Evolutionary conservation across 2,329 filamentous ascomycete species (phyloP).

Genomic region (Fusarium udum): DNA sequence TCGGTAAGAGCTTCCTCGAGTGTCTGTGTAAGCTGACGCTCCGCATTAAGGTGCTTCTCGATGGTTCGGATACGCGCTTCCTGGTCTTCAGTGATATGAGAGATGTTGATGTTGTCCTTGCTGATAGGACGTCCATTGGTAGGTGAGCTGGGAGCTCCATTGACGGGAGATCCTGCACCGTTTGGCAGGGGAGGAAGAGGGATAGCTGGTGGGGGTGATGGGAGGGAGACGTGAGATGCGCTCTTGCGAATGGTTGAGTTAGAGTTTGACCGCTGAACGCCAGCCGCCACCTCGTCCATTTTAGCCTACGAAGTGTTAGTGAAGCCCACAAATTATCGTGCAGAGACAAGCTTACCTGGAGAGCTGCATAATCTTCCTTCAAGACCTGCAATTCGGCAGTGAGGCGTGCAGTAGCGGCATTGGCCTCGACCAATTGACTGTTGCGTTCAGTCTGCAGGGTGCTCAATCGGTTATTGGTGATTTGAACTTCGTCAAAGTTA

Average conservation of each 20-base stretch:
- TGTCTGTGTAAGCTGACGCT: slow-evolving; percentile 95
- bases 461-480: slow-evolving; percentile 85
- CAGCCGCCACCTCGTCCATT: slow-evolving; percentile 62
- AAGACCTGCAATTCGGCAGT: slow-evolving; percentile 75
- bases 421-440: slow-evolving; percentile 81
- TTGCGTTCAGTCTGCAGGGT: slow-evolving; percentile 79
- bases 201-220: slow-evolving; percentile 93
- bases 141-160: slow-evolving; percentile 56
- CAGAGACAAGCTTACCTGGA: slow-evolving; percentile 72
- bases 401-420: slow-evolving; percentile 68
- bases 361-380: slow-evolving; percentile 74
- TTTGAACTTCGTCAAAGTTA: slow-evolving; percentile 93
- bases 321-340: not conserved
- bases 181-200: slow-evolving; percentile 91
- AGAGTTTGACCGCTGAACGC: slow-evolving; percentile 68
- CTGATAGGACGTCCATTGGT: slow-evolving; percentile 76
- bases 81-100: slow-evolving; percentile 91
- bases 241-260: slow-evolving; percentile 84
- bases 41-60: slow-evolving; percentile 94
- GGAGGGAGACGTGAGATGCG: slow-evolving; percentile 81
- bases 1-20: slow-evolving; percentile 96
- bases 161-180: slow-evolving; percentile 60
- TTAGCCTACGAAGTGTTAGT: slow-evolving; percentile 61
- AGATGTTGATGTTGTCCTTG: slow-evolving; percentile 74
- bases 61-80: slow-evolving; percentile 94